Evolutionary conservation across 352 stramenopile genomes (phyloP), one percentile per base, ranked within the genome.

Genomic region (Phytophthora sp.): DNA sequence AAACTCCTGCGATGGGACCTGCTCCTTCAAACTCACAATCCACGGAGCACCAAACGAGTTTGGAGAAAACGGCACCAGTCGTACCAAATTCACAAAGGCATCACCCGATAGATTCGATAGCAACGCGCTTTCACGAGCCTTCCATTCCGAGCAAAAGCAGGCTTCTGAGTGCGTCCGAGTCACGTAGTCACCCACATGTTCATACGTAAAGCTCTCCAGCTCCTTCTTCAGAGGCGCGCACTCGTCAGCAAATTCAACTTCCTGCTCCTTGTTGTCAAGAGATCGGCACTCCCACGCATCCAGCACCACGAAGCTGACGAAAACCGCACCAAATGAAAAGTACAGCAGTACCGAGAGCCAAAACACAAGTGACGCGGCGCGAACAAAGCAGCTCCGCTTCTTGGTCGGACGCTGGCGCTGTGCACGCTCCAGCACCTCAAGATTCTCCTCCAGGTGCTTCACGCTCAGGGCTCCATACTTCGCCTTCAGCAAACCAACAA

Each of bases 401-500:
- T 63, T 58, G 18, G 53, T 26, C n/a, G 41, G 20, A 58, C 45
- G 18, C 45, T 64, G 23, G 31, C 15, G 37, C 15, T 60, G 46
- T 26, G 59, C 23, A 8, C 39, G 58, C 52, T 89, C 77, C 37
- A 91, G 49, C 2, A 59, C 26, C 2, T 72, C 62, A 5, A 92
- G 37, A 30, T 87, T 88, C 30, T 85, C 72, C 56, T 92, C 85
- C 7, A 94, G 46, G 0, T 46, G 76, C 66, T 92, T 91, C 21
- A 94, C 79, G 49, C 82, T 91, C 41, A 91, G 46, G 5, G 82
- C 79, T 1, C 85, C 86, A 45, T 94, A 94, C 57, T 91, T 92
- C 2, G 58, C 63, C 59, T 84, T 88, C 27, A 94, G 53, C 24
- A 88, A 60, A 0, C 54, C 42, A 28, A 92, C 61, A 24, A 94